Evolutionary conservation across 805 yeast genomes (phyloP), one percentile per base, ranked within the genome.

Genomic region (Cyberlindnera amylophila): DNA sequence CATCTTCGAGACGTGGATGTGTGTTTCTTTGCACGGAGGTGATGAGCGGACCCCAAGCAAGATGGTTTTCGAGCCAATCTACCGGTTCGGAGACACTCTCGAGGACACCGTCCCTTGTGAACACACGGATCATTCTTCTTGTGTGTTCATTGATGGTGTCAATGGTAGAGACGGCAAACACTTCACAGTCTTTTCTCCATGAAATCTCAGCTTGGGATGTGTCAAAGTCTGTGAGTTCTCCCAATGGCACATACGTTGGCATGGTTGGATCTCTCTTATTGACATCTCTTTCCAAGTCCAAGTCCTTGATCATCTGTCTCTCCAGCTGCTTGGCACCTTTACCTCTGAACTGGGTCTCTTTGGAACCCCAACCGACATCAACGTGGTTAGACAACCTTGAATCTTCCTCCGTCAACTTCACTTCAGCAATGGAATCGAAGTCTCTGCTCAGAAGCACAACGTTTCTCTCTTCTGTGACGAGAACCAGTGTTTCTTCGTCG

Each of bases 331-430:
- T 82, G 24, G 86, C 93, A 49, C 99, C 99, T 57, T 77, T 82
- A 39, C 99, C 99, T 63, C 84, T 81, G 63, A 93, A 93, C 65
- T 93, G 99, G 0, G 99, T 93, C 62, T 91, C 98, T 52, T 83
- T 82, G 48, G 84, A 86, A 58, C 99, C 99, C 99, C 99, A 93
- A 19, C 99, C 99, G 33, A 93, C 96, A 21, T 91, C 82, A 29
- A 93, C 96, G 58, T 93, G 96, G 51, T 81, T 82, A 2, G 89
- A 81, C 38, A 77, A 65, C 27, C 66, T 61, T 36, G 90, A 70
- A 59, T 93, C 99, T 8, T 72, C 74, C 0, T 75, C 66, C 35
- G 72, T 63, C 46, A 89, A 63, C 24, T 64, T 61, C 42, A 71
- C 71, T 56, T 91, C 97, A 10, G 77, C 66, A 18, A 91, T 71